phyloP scores from a whole-genome alignment of 1,284 basidiomycete species.

The Sanghuangporus sanghuang region DNA sequence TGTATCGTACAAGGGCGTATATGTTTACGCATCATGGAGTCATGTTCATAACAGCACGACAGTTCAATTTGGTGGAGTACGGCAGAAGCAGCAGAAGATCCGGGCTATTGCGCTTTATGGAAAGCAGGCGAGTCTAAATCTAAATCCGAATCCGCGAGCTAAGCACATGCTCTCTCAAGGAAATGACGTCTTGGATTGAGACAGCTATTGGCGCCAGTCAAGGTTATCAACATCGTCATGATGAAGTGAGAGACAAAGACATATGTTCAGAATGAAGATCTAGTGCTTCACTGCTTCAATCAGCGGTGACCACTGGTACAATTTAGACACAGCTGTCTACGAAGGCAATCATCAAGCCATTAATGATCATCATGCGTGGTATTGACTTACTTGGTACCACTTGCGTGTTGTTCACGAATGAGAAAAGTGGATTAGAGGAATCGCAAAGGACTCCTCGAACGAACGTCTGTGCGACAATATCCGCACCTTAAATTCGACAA shows the following conservation, averaged over 20 bases:
- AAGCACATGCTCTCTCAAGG: not conserved
- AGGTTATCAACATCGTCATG: too few relatives aligned
- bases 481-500: constrained; percentile 8
- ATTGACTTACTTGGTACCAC: constrained; percentile 6
- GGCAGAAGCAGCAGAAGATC: not conserved
- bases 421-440: constrained; percentile 6
- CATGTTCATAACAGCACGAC: not conserved
- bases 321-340: not conserved
- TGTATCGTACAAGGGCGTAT: not conserved
- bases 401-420: not conserved
- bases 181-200: not conserved
- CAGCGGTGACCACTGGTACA: not conserved
- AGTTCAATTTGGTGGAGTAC: not conserved
- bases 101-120: too few relatives aligned
- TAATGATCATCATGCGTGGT: not conserved
- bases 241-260: too few relatives aligned
- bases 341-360: not conserved
- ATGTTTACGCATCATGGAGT: not conserved
- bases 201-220: too few relatives aligned
- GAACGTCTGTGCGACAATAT: constrained; percentile 18
- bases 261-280: too few relatives aligned
- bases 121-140: not conserved
- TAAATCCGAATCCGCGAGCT: not conserved
- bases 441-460: constrained; percentile 14
- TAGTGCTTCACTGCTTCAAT: not conserved